phyloP scores from a whole-genome alignment of 805 yeast species.

The Dipodascus albidus region DNA sequence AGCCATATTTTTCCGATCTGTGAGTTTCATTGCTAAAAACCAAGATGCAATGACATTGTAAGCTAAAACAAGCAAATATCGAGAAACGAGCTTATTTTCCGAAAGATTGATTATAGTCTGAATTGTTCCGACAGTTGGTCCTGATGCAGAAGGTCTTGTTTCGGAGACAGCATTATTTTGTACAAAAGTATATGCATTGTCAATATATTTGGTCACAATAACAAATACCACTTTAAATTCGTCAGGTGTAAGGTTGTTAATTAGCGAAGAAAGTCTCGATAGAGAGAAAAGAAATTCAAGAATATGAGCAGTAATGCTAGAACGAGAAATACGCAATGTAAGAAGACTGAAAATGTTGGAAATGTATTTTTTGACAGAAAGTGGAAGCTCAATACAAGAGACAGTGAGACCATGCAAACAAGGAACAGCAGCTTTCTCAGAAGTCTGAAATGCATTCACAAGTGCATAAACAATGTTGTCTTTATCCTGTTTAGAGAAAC shows the following conservation, averaged over 20 bases:
- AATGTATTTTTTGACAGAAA: conserved; percentile 56
- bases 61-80: conserved; percentile 51
- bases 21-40: conserved; percentile 52
- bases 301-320: conserved; percentile 59
- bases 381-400: conserved; percentile 73
- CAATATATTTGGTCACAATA: conserved; percentile 69
- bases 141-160: conserved; percentile 14
- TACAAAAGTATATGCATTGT: conserved; percentile 45
- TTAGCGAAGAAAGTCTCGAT: conserved; percentile 52
- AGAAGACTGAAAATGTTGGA: conserved; percentile 59
- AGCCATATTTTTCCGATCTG: conserved; percentile 47
- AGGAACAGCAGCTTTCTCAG: conserved; percentile 73
- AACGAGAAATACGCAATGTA: conserved; percentile 62
- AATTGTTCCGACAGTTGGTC: neutral
- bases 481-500: conserved; percentile 42
- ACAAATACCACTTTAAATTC: conserved; percentile 76
- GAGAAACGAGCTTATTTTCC: conserved; percentile 33
- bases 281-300: conserved; percentile 63
- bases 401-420: conserved; percentile 64
- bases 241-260: conserved; percentile 62
- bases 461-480: conserved; percentile 50
- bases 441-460: conserved; percentile 49
- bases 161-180: conserved; percentile 6
- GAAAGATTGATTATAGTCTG: conserved; percentile 16
- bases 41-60: conserved; percentile 59